These are phyloP conservation scores for Ambrosia artemisiifolia DNA, from an alignment of 129 eudicot genomes.

Conservation along the genomic window DNA sequence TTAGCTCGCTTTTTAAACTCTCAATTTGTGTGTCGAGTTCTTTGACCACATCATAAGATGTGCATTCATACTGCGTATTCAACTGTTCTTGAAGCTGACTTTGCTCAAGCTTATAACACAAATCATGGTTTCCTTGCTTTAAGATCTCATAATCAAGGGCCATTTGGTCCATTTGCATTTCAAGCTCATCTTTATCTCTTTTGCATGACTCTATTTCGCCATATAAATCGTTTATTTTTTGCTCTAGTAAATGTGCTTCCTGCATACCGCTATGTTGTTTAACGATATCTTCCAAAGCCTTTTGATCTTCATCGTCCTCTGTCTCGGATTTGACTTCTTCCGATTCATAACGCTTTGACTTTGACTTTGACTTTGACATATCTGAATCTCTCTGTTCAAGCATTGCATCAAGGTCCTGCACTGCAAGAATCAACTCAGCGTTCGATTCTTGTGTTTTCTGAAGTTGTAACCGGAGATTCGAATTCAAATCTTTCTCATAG, in stretches of 20 bases:
- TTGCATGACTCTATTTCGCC: constrained; percentile 67
- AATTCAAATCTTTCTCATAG: constrained; percentile 62
- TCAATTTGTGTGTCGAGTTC: constrained; percentile 58
- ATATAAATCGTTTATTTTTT: constrained; percentile 67
- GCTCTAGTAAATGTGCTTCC: constrained; percentile 66
- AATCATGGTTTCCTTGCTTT: constrained; percentile 85
- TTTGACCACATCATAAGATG: constrained; percentile 41
- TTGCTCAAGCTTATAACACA: constrained; percentile 70
- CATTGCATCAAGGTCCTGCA: constrained; percentile 82
- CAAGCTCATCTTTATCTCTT: constrained; percentile 81
- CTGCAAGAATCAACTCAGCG: constrained; percentile 82
- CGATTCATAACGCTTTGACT: constrained; percentile 19
- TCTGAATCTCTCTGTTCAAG: constrained; percentile 56
- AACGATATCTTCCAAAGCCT: constrained; percentile 77
- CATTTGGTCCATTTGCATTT: constrained; percentile 95
- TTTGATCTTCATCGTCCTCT: constrained; percentile 79
- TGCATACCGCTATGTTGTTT: constrained; percentile 62
- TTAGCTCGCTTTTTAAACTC: constrained; percentile 46
- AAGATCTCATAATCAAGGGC: constrained; percentile 93
- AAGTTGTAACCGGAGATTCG: constrained; percentile 76
- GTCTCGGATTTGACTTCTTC: constrained; percentile 31
- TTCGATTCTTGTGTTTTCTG: constrained; percentile 90
- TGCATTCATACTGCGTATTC: constrained; percentile 76
- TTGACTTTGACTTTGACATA: constrained; percentile 29
- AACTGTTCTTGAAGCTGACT: constrained; percentile 72